Evolutionary conservation across 2,329 filamentous ascomycete genomes (phyloP).

Genomic region (Aspergillus thermomutatus): DNA sequence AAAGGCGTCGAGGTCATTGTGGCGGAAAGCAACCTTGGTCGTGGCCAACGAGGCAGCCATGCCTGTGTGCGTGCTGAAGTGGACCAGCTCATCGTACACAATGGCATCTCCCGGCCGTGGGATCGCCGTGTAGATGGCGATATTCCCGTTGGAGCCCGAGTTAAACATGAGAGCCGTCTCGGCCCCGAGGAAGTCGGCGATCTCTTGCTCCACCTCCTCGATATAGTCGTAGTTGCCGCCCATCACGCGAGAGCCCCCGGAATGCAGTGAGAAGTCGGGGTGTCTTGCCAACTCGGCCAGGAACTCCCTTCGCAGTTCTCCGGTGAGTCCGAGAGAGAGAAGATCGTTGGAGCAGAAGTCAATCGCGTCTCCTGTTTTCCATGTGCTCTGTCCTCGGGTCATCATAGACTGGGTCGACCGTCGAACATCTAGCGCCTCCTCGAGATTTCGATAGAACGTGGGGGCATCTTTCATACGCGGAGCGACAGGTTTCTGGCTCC

Average conservation of each 20-base stretch:
- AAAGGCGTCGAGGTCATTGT: constrained; percentile 32
- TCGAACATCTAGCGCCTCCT: not conserved
- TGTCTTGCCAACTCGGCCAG: constrained; percentile 38
- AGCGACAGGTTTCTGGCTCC: not conserved
- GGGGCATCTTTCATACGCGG: not conserved
- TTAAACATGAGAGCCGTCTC: constrained; percentile 51
- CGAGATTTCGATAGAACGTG: not conserved
- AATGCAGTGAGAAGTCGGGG: constrained; percentile 36
- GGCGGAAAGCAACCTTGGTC: constrained; percentile 33
- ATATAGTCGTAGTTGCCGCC: constrained; percentile 54
- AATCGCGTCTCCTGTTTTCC: not conserved
- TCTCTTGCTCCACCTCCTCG: constrained; percentile 46
- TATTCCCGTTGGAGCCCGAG: constrained; percentile 38
- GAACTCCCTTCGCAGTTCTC: constrained; percentile 38
- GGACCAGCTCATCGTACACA: constrained; percentile 64
- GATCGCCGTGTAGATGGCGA: constrained; percentile 50
- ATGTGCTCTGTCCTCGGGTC: not conserved
- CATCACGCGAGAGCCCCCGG: constrained; percentile 46
- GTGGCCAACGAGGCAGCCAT: constrained; percentile 56
- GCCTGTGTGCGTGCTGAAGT: constrained; percentile 68
- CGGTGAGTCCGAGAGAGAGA: constrained; percentile 9
- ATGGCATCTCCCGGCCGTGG: constrained; percentile 54
- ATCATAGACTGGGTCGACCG: not conserved
- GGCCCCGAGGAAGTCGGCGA: constrained; percentile 53
- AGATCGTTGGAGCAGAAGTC: constrained; percentile 4